Conservation (phyloP, 306 rosid genomes). For the Malus domestica region DNA sequence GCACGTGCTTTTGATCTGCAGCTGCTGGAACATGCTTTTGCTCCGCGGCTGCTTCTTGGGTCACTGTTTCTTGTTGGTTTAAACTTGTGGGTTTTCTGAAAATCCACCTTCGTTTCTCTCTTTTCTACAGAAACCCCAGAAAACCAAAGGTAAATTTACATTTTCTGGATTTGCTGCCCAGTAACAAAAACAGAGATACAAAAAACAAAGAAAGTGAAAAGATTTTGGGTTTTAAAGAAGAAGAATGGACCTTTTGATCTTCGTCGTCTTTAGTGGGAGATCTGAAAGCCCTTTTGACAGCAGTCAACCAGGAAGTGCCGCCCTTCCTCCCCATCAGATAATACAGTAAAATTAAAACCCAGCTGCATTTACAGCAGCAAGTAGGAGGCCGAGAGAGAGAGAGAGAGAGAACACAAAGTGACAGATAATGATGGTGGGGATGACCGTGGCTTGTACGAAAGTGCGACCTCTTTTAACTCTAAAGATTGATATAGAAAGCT, state of each 20-base stretch:
- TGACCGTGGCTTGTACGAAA: constrained; percentile 16
- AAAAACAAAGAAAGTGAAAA: background rate
- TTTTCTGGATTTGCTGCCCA: background rate
- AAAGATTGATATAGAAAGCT: constrained; percentile 6
- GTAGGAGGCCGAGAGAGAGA: background rate
- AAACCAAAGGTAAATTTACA: background rate
- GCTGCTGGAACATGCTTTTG: background rate
- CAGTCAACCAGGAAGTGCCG: constrained; percentile 82
- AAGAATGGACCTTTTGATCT: constrained; percentile 48
- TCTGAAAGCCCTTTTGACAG: constrained; percentile 98
- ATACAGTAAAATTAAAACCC: constrained; percentile 42
- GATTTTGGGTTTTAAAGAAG: no score
- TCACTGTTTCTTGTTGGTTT: constrained; percentile 40
- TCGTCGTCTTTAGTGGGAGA: constrained; percentile 96
- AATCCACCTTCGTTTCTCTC: constrained; percentile 85
- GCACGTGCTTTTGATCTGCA: constrained; percentile 58
- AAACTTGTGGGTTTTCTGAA: constrained; percentile 50
- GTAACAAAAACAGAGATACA: background rate
- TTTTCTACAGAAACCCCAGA: constrained; percentile 40
- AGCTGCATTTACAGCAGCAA: constrained; percentile 44
- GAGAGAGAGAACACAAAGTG: constrained; percentile 10
- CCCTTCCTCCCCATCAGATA: constrained; percentile 88
- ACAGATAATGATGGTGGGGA: constrained; percentile 27
- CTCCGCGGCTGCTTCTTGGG: constrained; percentile 21
- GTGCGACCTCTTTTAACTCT: constrained; percentile 17